Conservation (phyloP, 2,329 filamentous ascomycete species). For the Cordyceps fumosorosea region DNA sequence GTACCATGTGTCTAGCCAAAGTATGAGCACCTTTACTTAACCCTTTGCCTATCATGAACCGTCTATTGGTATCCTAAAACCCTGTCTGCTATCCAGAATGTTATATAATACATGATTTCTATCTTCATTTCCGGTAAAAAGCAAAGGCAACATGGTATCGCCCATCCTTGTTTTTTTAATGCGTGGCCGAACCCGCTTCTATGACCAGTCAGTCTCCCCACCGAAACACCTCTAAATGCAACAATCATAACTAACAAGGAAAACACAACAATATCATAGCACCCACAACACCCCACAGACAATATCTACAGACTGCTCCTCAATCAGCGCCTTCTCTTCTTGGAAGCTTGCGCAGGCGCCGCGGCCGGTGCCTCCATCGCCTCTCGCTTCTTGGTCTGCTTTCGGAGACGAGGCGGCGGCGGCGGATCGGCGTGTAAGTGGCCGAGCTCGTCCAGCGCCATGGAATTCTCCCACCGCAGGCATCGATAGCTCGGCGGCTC, state of each 20-base stretch:
- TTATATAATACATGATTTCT: slow-evolving; percentile 5
- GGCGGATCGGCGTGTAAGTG: slow-evolving; percentile 51
- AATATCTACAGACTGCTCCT: background rate
- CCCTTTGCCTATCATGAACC: background rate
- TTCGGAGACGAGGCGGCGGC: slow-evolving; percentile 43
- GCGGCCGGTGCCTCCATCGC: slow-evolving; percentile 26
- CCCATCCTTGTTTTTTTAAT: background rate
- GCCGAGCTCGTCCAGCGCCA: slow-evolving; percentile 49
- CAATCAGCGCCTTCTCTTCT: background rate
- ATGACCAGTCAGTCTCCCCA: background rate
- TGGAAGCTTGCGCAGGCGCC: background rate
- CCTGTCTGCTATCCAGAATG: background rate
- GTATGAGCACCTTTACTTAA: background rate
- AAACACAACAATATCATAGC: background rate
- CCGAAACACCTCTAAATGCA: background rate
- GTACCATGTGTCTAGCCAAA: no score
- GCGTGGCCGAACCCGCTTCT: background rate
- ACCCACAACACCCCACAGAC: background rate
- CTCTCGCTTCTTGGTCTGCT: slow-evolving; percentile 47
- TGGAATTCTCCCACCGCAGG: slow-evolving; percentile 49
- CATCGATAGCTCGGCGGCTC: slow-evolving; percentile 43
- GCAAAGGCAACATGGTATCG: background rate
- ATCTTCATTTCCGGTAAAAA: background rate
- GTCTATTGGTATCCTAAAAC: background rate
- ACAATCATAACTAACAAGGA: background rate